Base-by-base conservation (phyloP, 2,329 filamentous ascomycete species). In the Trichoderma pleuroti region DNA sequence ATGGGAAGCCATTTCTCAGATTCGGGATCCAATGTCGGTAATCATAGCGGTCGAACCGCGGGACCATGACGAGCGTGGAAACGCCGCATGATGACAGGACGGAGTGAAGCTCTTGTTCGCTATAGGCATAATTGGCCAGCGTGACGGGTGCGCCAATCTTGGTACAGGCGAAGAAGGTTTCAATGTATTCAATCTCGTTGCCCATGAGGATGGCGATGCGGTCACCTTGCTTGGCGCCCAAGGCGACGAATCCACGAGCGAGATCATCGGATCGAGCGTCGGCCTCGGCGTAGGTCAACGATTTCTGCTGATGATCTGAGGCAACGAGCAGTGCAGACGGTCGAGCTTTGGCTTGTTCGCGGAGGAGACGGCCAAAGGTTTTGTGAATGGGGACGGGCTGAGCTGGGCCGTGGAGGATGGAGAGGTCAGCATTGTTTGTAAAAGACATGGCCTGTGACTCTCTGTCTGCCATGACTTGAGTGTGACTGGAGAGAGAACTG, bases 191-290 rank as follows among this genome's bases (percentile, higher is more conserved):
- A n/a, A 62, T 28, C n/a, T 61, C 57, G n/a, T 69, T 69, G 30
- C 67, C 67, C 57, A 69, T 60, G 57, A 60, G 57, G 36, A 69
- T 69, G 7, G 67, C 67, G n/a, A 69, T 61, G 32, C 67, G 56
- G 26, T 42, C 42, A 5, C 42, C 67, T 49, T 46, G 34, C 10
- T 63, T 34, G 8, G 59, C 56, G n/a, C 67, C 67, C 3, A 69
- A 21, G 16, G 54, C 7, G 1, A 26, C 26, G 7, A 69, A 32
- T 16, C 67, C 67, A 2, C 67, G 59, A 1, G 67, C 67, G 39
- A 69, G 57, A 28, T 60, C 67, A 62, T 69, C 30, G 7, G 61
- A 64, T 30, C 61, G 61, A 9, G 61, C 18, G 4, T 64, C 28
- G 3, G 61, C 61, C 26, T 64, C 61, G 8, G 61, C 61, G 7